Evolutionary conservation across 2,329 filamentous ascomycete genomes (phyloP), one percentile per base, ranked within the genome.

Genomic region (Periconia sp.): DNA sequence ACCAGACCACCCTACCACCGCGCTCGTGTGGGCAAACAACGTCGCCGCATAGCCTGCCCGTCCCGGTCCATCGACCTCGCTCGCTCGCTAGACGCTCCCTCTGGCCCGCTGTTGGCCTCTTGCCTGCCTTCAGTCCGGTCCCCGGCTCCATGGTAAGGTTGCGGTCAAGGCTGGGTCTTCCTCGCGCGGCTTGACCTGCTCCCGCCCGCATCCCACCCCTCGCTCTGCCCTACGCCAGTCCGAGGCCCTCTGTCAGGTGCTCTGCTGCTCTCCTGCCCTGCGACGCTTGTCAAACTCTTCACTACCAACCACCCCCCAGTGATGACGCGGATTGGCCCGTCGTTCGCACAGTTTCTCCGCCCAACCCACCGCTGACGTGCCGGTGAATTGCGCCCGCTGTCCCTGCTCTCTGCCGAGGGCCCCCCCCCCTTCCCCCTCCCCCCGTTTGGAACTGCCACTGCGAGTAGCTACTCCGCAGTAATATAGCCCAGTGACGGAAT

Each of bases 61-160:
- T 18, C 28, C 24, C 12, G 22, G 12, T 17, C 41, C 17, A 36
- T 43, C 43, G 28, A 30, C 16, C 35, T 40, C 36, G 26, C 34
- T 23, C 37, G 17, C 46, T 50, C 47, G 47, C 50, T 48, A 43
- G 38, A 41, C 51, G 47, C 57, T 50, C 48, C 57, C 59, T 52
- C 63, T 62, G 54, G 42, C 48, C 34, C n/a, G n/a, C 37, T 43
- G 48, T 52, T 47, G 40, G 49, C 40, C 52, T 62, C 61, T 59
- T 54, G 46, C 53, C 64, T 60, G 57, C 63, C 63, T 63, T 58
- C 56, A 65, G 65, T 60, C 63, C 38, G 49, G 52, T 57, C 58
- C 56, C 66, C 66, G 61, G 54, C 54, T 68, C 66, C 64, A 68
- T 68, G 65, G 64, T 69, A 68, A 66, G 58, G 40, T 52, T 46